phyloP scores from a whole-genome alignment of 768 basidiomycete species.

The Phaffia tasmanica region DNA sequence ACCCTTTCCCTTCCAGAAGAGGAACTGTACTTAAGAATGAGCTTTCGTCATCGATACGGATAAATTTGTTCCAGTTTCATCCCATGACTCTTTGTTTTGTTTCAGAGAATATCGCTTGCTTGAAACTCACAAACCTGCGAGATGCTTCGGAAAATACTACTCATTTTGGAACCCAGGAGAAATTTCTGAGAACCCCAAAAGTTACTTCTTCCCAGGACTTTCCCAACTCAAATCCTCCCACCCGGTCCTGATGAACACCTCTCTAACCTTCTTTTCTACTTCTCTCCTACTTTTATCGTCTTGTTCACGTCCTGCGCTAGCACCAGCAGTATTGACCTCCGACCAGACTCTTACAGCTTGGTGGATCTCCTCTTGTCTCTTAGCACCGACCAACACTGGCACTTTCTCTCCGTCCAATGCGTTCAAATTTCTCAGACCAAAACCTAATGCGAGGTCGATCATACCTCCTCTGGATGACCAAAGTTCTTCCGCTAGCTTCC shows the following conservation, averaged over 20 bases:
- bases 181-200: too few relatives aligned
- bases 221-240: conserved; percentile 18
- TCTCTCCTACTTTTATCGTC: neutral
- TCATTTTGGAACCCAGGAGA: too few relatives aligned
- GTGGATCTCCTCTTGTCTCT: conserved; percentile 34
- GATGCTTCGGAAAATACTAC: too few relatives aligned
- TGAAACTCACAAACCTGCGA: too few relatives aligned
- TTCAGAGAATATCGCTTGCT: too few relatives aligned
- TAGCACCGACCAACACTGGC: conserved; percentile 36
- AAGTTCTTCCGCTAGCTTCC: conserved; percentile 25
- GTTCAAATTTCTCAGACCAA: conserved; percentile 31
- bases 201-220: neutral
- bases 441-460: conserved; percentile 35
- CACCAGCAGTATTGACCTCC: conserved; percentile 11
- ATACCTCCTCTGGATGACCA: conserved; percentile 28
- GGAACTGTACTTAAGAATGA: too few relatives aligned
- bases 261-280: conserved; percentile 6
- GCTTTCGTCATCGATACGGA: too few relatives aligned
- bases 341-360: conserved; percentile 26
- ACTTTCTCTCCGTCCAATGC: conserved; percentile 21
- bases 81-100: too few relatives aligned
- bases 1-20: too few relatives aligned
- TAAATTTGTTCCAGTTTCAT: too few relatives aligned
- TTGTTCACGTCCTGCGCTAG: neutral
- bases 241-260: conserved; percentile 8